Evolutionary conservation across 2,329 filamentous ascomycete species (phyloP).

Genomic region (Cladosporium halotolerans): DNA sequence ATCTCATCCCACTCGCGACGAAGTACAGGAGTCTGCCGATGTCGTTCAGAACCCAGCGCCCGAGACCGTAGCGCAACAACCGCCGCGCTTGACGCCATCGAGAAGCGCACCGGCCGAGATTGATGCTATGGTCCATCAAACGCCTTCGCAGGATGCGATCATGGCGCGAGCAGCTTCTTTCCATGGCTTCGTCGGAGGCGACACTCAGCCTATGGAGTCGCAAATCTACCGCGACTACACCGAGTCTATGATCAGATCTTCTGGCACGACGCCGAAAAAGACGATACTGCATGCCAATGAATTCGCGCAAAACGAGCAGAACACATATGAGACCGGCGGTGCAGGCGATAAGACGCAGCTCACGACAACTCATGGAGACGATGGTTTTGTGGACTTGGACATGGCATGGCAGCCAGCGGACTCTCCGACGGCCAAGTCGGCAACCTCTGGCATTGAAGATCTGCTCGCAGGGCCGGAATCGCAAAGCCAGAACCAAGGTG

Average conservation of each 20-base stretch:
- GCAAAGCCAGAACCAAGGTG: constrained; percentile 16
- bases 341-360: constrained; percentile 10
- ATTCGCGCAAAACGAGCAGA: constrained; percentile 9
- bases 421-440: constrained; percentile 14
- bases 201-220: constrained; percentile 43
- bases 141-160: constrained; percentile 16
- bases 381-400: constrained; percentile 29
- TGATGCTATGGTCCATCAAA: constrained; percentile 18
- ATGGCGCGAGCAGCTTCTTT: constrained; percentile 30
- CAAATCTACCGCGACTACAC: constrained; percentile 40
- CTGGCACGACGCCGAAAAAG: constrained; percentile 17
- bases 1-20: not conserved
- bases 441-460: constrained; percentile 21
- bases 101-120: constrained; percentile 17
- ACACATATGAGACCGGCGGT: constrained; percentile 8
- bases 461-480: constrained; percentile 21
- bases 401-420: constrained; percentile 17
- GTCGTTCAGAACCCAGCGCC: not conserved
- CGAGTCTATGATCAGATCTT: constrained; percentile 27
- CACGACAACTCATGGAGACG: constrained; percentile 23
- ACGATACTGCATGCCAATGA: constrained; percentile 10
- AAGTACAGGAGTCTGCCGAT: not conserved
- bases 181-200: constrained; percentile 33
- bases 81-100: constrained; percentile 18
- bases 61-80: constrained; percentile 8